Percentiles rank a stretch among this genome's conserved stretches.
These are phyloP conservation scores for Theobroma cacao DNA, from an alignment of 345 rosid genomes.

Conservation along the genomic window DNA sequence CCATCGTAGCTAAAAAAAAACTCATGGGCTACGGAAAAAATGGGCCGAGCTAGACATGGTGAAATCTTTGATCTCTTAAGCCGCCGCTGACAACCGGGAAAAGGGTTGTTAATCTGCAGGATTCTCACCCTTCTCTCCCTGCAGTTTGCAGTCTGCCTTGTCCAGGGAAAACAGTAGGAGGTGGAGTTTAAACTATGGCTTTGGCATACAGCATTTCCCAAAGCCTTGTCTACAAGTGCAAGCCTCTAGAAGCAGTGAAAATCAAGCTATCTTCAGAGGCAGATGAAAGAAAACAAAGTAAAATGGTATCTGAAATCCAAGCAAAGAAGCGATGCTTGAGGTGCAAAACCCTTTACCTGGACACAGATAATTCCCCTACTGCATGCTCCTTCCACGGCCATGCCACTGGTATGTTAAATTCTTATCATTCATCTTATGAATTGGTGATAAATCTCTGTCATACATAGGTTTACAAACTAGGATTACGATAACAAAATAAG, in stretches of 20 bases:
- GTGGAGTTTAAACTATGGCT: too few species aligned
- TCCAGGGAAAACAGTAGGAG: too few species aligned
- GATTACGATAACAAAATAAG: neutral
- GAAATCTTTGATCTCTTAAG: too few species aligned
- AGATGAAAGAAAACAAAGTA: neutral
- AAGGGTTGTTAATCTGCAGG: too few species aligned
- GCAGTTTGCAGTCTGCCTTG: too few species aligned
- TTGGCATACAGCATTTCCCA: neutral
- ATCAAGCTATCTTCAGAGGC: constrained; percentile 1
- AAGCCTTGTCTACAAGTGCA: neutral
- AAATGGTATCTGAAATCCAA: neutral
- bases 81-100: too few species aligned
- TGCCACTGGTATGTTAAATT: constrained; percentile 39
- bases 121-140: too few species aligned
- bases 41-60: neutral
- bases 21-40: neutral
- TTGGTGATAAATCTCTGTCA: too few species aligned
- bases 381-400: constrained; percentile 67
- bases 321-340: constrained; percentile 49
- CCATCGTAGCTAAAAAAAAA: neutral
- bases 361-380: constrained; percentile 42
- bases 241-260: neutral
- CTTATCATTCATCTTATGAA: neutral
- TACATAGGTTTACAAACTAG: too few species aligned
- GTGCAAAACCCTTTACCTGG: constrained; percentile 43